These are phyloP conservation scores for Zopfia rhizophila DNA, from an alignment of 2,329 filamentous ascomycete genomes.

Conservation along the genomic window DNA sequence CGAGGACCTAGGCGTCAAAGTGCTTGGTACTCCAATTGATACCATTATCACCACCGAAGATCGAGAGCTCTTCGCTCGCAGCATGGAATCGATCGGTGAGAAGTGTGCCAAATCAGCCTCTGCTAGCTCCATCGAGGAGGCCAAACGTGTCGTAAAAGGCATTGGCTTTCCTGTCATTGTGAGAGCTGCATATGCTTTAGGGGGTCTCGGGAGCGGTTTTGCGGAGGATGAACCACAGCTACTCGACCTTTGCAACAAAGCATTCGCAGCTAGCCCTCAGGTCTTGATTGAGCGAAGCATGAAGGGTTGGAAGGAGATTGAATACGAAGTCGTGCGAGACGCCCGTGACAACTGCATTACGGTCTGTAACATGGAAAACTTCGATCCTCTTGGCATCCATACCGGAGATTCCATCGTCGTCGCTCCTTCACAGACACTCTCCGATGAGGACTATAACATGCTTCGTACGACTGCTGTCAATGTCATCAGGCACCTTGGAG, in stretches of 20 bases:
- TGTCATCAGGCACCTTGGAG: conserved; percentile 94
- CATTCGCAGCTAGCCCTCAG: conserved; percentile 93
- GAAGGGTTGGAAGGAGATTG: conserved; percentile 99
- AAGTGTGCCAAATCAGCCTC: conserved; percentile 98
- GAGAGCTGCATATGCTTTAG: conserved; percentile 93
- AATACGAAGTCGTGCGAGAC: conserved; percentile 98
- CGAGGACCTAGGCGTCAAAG: conserved; percentile 88
- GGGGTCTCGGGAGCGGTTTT: conserved; percentile 94
- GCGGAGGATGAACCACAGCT: conserved; percentile 88
- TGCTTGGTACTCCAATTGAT: conserved; percentile 94
- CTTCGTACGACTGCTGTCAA: conserved; percentile 95
- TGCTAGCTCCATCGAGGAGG: conserved; percentile 87
- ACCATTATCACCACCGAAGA: conserved; percentile 99
- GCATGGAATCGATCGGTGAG: conserved; percentile 98
- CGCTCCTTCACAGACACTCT: conserved; percentile 94
- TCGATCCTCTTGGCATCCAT: conserved; percentile 96
- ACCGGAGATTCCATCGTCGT: conserved; percentile 99
- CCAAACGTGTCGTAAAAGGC: conserved; percentile 84
- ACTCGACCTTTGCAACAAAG: conserved; percentile 89
- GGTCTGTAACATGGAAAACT: conserved; percentile 99
- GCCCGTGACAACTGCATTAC: conserved; percentile 98
- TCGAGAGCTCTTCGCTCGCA: conserved; percentile 94
- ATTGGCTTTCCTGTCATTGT: conserved; percentile 98
- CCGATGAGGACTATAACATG: conserved; percentile 99
- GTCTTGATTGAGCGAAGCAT: conserved; percentile 97